These are phyloP conservation scores for Globisporangium abappressorium DNA, from an alignment of 352 stramenopile genomes.

Conservation along the genomic window DNA sequence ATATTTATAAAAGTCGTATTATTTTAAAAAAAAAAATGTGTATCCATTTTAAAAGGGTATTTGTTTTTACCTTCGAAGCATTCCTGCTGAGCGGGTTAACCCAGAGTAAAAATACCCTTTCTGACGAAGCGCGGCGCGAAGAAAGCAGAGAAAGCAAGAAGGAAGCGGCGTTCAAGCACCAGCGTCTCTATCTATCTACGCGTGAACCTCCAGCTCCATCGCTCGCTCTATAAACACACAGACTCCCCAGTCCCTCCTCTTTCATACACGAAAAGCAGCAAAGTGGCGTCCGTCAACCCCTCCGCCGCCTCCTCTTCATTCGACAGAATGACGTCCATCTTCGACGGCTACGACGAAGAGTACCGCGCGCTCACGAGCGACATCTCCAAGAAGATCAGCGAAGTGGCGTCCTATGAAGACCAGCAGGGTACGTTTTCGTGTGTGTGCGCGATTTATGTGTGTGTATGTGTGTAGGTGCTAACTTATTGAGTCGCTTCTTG, in stretches of 20 bases:
- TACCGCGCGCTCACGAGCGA: constrained; percentile 81
- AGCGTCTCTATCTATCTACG: background rate
- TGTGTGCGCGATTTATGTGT: background rate
- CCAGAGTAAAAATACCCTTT: constrained; percentile 14
- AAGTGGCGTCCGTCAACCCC: constrained; percentile 9
- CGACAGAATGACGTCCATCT: constrained; percentile 82
- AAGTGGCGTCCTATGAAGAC: constrained; percentile 84
- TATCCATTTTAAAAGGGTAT: background rate
- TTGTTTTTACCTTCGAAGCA: background rate
- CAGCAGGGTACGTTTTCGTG: constrained; percentile 48
- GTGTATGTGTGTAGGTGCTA: background rate
- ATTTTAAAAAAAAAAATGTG: background rate
- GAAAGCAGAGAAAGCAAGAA: constrained; percentile 4
- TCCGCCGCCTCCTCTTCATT: constrained; percentile 9
- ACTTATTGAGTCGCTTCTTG: background rate
- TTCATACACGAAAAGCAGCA: background rate
- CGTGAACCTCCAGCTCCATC: background rate
- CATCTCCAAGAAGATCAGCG: constrained; percentile 88
- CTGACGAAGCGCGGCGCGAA: constrained; percentile 1
- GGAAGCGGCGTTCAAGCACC: background rate
- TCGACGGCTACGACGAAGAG: constrained; percentile 88
- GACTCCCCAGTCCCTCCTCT: background rate
- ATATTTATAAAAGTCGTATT: background rate
- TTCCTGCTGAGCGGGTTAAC: background rate
- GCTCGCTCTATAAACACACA: background rate